Conservation (phyloP, 257 asterid genomes). For the Sherardia arvensis region DNA sequence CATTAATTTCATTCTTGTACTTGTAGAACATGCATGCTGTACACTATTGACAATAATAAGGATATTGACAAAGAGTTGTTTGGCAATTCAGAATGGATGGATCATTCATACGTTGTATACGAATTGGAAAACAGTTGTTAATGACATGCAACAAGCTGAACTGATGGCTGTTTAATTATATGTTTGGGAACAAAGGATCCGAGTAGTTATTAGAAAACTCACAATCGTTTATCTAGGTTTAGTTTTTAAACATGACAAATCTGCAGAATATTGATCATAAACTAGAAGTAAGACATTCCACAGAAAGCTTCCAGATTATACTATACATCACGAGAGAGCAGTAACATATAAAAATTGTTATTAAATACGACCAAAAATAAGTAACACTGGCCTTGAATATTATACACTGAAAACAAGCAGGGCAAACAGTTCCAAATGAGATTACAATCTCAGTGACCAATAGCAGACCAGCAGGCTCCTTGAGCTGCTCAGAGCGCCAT, state of each 20-base stretch:
- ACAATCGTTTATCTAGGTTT: neutral
- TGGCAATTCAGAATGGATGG: neutral
- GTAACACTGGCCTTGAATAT: neutral
- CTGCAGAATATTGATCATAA: no score
- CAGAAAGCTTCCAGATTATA: neutral
- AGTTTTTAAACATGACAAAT: neutral
- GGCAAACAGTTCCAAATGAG: conserved; percentile 5
- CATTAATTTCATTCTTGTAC: neutral
- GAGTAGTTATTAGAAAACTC: no score
- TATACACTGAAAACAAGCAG: conserved; percentile 4
- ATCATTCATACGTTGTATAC: no score
- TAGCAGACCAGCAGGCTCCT: conserved; percentile 8
- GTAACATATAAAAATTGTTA: neutral
- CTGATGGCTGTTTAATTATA: no score
- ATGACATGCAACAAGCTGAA: no score
- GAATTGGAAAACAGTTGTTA: no score
- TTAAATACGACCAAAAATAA: neutral
- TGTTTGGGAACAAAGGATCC: no score
- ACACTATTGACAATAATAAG: neutral
- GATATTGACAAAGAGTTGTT: neutral
- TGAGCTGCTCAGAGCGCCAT: conserved; percentile 54
- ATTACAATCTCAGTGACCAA: conserved; percentile 4
- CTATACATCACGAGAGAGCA: neutral
- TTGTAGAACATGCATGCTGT: neutral
- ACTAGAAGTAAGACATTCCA: neutral